These are phyloP conservation scores for Pontederia paniculata DNA, from an alignment of 176 grass and related monocot genomes.

Conservation along the genomic window DNA sequence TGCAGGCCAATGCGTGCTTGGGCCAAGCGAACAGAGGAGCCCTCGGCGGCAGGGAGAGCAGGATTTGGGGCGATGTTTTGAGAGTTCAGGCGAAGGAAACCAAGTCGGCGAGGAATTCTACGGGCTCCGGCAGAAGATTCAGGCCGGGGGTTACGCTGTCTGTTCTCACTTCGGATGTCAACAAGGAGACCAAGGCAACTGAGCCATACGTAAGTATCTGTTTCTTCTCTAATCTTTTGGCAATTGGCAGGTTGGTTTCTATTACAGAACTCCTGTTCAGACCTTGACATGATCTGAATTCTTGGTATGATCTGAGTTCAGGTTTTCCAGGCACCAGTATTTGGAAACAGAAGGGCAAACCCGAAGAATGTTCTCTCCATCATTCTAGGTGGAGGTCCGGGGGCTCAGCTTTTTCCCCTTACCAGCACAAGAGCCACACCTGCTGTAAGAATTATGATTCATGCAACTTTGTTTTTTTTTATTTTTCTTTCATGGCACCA, in stretches of 20 bases:
- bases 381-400: conserved; percentile 65
- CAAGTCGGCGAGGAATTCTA: background rate
- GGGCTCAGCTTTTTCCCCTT: conserved; percentile 79
- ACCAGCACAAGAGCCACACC: conserved; percentile 75
- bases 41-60: background rate
- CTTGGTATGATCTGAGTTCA: background rate
- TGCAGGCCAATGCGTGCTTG: background rate
- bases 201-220: background rate
- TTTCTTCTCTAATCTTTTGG: background rate
- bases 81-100: background rate
- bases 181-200: conserved; percentile 12
- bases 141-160: background rate
- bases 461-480: background rate
- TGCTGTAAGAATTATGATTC: conserved; percentile 34
- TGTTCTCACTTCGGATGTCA: conserved; percentile 19
- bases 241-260: background rate
- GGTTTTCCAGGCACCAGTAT: conserved; percentile 11
- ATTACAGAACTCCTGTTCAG: background rate
- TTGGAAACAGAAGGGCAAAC: conserved; percentile 22
- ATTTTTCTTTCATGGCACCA: background rate
- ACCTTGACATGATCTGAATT: background rate
- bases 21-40: background rate
- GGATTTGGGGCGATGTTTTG: background rate
- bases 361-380: conserved; percentile 61
- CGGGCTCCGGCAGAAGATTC: background rate